Percentiles rank a stretch among this genome's conserved stretches.
Evolutionary conservation across 179 eudicot species (phyloP).

Genomic region (Amaranthus tricolor): DNA sequence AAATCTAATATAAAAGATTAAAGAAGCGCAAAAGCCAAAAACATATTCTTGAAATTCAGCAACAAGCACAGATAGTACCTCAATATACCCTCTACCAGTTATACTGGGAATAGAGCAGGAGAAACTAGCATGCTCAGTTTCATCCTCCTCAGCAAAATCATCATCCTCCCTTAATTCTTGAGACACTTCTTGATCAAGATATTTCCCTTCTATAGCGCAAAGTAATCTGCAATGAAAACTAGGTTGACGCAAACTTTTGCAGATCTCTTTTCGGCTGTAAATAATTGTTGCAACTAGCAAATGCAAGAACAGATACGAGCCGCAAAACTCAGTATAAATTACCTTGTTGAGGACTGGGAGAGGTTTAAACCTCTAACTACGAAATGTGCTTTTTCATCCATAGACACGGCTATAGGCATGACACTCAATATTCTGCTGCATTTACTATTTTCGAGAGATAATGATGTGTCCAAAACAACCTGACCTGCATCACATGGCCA

Average conservation of each 20-base stretch:
- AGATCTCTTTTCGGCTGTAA: not conserved
- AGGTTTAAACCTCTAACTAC: slow-evolving; percentile 45
- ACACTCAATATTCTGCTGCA: slow-evolving; percentile 37
- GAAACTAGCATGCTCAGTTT: slow-evolving; percentile 34
- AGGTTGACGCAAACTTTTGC: not conserved
- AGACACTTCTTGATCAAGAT: slow-evolving; percentile 34
- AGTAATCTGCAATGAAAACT: slow-evolving; percentile 33
- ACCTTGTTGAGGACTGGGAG: slow-evolving; percentile 43
- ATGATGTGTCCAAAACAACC: slow-evolving; percentile 35
- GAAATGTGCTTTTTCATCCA: slow-evolving; percentile 42
- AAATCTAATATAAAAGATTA: no score
- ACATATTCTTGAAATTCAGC: not conserved
- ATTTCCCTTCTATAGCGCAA: slow-evolving; percentile 52
- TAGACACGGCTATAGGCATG: slow-evolving; percentile 47
- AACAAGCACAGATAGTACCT: slow-evolving; percentile 31
- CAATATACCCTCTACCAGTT: slow-evolving; percentile 52
- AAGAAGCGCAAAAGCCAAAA: no score
- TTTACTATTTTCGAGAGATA: slow-evolving; percentile 27
- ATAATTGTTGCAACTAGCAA: slow-evolving; percentile 12
- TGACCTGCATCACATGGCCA: slow-evolving; percentile 33
- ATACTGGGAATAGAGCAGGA: slow-evolving; percentile 47
- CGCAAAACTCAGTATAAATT: slow-evolving; percentile 1
- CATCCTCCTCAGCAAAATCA: slow-evolving; percentile 25
- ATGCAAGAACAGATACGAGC: slow-evolving; percentile 2
- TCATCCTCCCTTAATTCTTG: slow-evolving; percentile 27